phyloP scores from a whole-genome alignment of 306 rosid species.

The Prinsepia uniflora region DNA sequence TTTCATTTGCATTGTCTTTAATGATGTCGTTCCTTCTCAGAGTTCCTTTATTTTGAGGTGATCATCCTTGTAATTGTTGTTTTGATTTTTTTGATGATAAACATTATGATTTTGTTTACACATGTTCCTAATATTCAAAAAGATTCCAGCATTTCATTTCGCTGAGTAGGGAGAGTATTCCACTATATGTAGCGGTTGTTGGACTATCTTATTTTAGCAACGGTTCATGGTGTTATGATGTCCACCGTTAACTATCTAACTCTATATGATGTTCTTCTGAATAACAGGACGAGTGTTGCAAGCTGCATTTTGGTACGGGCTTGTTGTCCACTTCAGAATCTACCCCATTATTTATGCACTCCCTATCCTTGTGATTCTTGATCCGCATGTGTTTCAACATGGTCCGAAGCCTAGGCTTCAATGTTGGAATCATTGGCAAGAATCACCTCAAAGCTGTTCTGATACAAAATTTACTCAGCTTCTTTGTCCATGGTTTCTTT shows the following conservation, averaged over 20 bases:
- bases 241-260: conserved; percentile 9
- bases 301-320: conserved; percentile 96
- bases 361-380: conserved; percentile 75
- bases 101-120: background rate
- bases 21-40: background rate
- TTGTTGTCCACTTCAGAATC: conserved; percentile 85
- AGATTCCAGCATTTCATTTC: background rate
- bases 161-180: conserved; percentile 1
- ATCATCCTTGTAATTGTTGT: background rate
- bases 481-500: conserved; percentile 32
- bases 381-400: conserved; percentile 57
- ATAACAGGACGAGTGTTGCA: conserved; percentile 70
- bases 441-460: conserved; percentile 31
- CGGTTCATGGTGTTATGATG: background rate
- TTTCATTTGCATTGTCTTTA: background rate
- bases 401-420: conserved; percentile 58
- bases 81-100: background rate
- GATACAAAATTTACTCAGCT: conserved; percentile 21
- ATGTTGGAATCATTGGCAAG: conserved; percentile 49
- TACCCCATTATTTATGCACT: conserved; percentile 82
- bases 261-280: conserved; percentile 18
- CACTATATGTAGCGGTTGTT: background rate
- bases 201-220: background rate
- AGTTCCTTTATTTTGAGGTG: background rate
- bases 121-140: background rate